A percentile compares a stretch with the other conserved stretches of the same genome.
Evolutionary conservation across 2,329 filamentous ascomycete species (phyloP).

Genomic region (Colletotrichum agaves): DNA sequence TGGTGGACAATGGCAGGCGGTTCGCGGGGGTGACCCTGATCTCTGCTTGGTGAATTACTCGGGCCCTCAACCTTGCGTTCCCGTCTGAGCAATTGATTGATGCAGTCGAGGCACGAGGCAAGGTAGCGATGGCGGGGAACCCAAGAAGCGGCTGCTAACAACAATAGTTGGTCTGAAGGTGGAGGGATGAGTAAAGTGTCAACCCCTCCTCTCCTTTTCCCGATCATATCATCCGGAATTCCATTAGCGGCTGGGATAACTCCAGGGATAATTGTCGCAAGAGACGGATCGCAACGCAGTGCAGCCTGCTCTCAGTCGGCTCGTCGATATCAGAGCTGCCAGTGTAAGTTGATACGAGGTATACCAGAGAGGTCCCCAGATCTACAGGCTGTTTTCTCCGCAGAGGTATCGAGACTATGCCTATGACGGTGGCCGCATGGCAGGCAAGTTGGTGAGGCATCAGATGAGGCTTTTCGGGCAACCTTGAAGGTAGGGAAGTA

Average conservation of each 20-base stretch:
- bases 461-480: conserved; percentile 13
- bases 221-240: no score
- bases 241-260: no score
- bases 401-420: background rate
- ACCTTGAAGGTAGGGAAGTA: conserved; percentile 8
- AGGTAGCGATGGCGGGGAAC: background rate
- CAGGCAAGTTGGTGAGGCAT: background rate
- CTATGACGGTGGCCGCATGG: background rate
- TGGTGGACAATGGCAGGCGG: background rate
- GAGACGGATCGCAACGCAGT: no score
- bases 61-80: conserved; percentile 30
- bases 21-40: conserved; percentile 14
- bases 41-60: conserved; percentile 26
- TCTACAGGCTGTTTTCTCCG: no score
- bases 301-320: no score
- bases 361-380: background rate
- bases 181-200: background rate
- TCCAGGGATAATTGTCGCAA: no score
- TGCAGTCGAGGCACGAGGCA: conserved; percentile 7
- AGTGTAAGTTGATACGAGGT: no score
- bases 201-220: no score
- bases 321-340: no score
- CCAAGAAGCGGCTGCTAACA: background rate
- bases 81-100: conserved; percentile 21
- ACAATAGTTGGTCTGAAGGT: background rate